Conservation (phyloP, 2,329 filamentous ascomycete genomes). For the Beauveria scarabaeidicola region DNA sequence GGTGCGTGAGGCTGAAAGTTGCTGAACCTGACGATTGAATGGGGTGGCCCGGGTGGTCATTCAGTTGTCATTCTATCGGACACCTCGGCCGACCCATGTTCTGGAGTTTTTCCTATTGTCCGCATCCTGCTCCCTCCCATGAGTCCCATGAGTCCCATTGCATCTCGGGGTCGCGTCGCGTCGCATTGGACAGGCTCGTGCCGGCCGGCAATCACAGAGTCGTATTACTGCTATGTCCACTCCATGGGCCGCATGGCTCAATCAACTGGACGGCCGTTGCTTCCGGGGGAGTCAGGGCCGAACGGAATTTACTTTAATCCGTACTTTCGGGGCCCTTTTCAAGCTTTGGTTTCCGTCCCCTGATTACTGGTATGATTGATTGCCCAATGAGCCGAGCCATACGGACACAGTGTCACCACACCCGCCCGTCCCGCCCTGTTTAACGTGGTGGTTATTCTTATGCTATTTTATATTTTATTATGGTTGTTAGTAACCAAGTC, state of each 20-base stretch:
- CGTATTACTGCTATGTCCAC: not conserved
- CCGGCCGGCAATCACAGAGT: not conserved
- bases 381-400: too few species aligned
- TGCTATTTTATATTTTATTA: too few species aligned
- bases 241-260: not conserved
- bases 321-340: not conserved
- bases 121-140: not conserved
- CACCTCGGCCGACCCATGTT: not conserved
- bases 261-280: not conserved
- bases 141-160: too few species aligned
- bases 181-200: not conserved
- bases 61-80: not conserved
- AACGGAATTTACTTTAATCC: too few species aligned
- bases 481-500: not conserved
- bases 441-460: not conserved
- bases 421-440: not conserved
- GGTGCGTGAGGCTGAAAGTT: conserved; percentile 7
- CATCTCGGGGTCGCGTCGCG: not conserved
- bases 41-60: conserved; percentile 1
- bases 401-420: too few species aligned
- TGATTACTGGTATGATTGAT: not conserved
- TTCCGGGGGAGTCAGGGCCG: not conserved
- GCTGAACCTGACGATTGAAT: conserved; percentile 9
- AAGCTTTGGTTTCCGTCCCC: not conserved
- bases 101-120: conserved; percentile 2